Conservation (phyloP, 2,329 filamentous ascomycete genomes). For the Gnomoniopsis smithogilvyi region DNA sequence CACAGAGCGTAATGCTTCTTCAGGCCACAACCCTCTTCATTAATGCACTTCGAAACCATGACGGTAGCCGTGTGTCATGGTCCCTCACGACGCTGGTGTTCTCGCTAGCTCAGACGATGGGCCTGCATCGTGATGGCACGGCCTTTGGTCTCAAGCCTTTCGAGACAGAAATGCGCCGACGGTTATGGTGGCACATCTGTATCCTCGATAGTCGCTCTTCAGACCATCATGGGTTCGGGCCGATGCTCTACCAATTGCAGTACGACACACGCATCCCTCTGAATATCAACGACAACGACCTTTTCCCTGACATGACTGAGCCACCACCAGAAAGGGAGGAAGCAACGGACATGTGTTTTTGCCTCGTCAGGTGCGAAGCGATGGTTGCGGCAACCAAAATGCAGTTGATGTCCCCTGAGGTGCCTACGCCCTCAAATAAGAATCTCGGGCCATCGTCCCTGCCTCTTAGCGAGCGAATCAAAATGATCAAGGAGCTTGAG, state of each 20-base stretch:
- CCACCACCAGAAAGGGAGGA: constrained; percentile 41
- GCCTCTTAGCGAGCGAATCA: not conserved
- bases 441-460: not conserved
- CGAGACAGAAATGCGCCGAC: constrained; percentile 55
- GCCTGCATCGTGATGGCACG: constrained; percentile 46
- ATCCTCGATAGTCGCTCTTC: constrained; percentile 52
- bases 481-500: constrained; percentile 2
- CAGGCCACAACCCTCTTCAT: constrained; percentile 58
- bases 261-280: constrained; percentile 48
- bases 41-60: constrained; percentile 39
- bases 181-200: constrained; percentile 57
- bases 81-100: constrained; percentile 56
- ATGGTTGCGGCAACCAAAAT: constrained; percentile 23
- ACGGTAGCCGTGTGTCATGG: constrained; percentile 51
- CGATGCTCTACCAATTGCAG: constrained; percentile 35
- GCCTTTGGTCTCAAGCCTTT: constrained; percentile 47
- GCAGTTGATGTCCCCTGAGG: constrained; percentile 1
- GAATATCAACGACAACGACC: constrained; percentile 50
- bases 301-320: constrained; percentile 40
- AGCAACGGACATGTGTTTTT: constrained; percentile 48
- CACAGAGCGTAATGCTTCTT: constrained; percentile 51
- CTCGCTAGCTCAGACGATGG: constrained; percentile 47
- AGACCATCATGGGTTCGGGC: constrained; percentile 48
- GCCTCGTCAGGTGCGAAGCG: constrained; percentile 32
- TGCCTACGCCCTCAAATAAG: not conserved